A percentile compares a stretch with the other conserved stretches of the same genome.
phyloP scores from a whole-genome alignment of 176 grass and related monocot species.

The Bolboschoenus planiculmis region DNA sequence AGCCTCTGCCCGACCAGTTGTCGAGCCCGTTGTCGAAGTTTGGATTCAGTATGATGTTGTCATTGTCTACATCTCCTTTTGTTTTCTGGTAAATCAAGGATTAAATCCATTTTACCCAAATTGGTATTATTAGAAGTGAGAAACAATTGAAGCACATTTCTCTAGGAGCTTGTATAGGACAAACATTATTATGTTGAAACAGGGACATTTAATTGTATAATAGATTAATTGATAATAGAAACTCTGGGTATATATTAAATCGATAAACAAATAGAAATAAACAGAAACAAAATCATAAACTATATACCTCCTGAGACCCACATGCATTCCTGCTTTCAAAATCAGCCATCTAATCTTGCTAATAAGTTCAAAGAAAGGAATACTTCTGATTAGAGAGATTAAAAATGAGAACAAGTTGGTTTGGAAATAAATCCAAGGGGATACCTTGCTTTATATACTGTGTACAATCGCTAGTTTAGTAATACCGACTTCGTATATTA shows the following conservation, averaged over 20 bases:
- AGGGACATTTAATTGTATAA: neutral
- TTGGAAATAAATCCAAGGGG: slow-evolving; percentile 4
- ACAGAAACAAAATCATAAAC: neutral
- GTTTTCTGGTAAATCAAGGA: neutral
- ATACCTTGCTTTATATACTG: slow-evolving; percentile 28
- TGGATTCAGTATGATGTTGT: slow-evolving; percentile 83
- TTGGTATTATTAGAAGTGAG: neutral
- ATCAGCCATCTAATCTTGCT: slow-evolving; percentile 2
- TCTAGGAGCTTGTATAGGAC: neutral
- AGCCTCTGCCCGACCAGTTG: slow-evolving; percentile 64
- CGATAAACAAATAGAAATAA: neutral
- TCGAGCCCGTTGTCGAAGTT: slow-evolving; percentile 71
- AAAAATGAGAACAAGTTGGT: neutral
- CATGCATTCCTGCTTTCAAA: neutral
- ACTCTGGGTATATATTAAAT: neutral
- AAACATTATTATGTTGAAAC: neutral
- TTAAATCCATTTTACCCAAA: neutral
- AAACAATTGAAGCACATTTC: neutral
- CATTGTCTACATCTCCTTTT: slow-evolving; percentile 28
- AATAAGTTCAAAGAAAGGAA: neutral
- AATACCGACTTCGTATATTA: neutral
- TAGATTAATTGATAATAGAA: neutral
- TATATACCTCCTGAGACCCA: slow-evolving; percentile 4
- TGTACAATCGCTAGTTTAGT: neutral
- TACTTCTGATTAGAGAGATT: neutral